Evolutionary conservation across 352 stramenopile genomes (phyloP).

Genomic region (Plasmopara halstedii): DNA sequence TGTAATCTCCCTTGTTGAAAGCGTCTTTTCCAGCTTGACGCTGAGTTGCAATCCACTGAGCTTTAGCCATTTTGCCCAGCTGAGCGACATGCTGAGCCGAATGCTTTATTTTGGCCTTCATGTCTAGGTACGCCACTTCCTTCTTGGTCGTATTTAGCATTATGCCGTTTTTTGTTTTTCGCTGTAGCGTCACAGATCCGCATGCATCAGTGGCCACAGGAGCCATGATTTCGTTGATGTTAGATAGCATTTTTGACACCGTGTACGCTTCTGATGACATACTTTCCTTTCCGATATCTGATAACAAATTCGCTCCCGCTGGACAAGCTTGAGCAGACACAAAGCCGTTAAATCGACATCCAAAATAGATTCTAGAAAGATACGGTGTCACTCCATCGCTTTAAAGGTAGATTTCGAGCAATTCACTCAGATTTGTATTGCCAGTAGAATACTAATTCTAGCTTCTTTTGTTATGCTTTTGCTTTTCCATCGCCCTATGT

Average conservation of each 20-base stretch:
- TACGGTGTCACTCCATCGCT: no score
- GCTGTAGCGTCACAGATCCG: conserved; percentile 54
- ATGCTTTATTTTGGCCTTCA: conserved; percentile 67
- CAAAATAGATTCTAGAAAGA: no score
- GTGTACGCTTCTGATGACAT: conserved; percentile 69
- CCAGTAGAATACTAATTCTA: neutral
- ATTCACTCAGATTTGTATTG: neutral
- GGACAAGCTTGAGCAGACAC: conserved; percentile 12
- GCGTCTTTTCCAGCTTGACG: conserved; percentile 40
- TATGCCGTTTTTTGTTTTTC: conserved; percentile 67
- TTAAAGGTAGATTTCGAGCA: neutral
- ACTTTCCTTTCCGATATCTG: neutral
- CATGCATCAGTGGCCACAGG: conserved; percentile 41
- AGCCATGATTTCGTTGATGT: conserved; percentile 74
- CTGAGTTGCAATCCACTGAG: conserved; percentile 38
- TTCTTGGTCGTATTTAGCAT: conserved; percentile 69
- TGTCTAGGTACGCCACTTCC: conserved; percentile 72
- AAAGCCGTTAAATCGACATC: conserved; percentile 2
- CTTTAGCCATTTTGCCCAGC: conserved; percentile 29
- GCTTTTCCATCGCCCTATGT: conserved; percentile 29
- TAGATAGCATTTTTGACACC: conserved; percentile 78
- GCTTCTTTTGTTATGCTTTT: conserved; percentile 15
- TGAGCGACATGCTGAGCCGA: conserved; percentile 44
- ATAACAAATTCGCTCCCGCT: neutral
- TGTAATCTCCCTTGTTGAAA: conserved; percentile 37